Evolutionary conservation across 352 stramenopile species (phyloP).

Genomic region (Phytophthora meadii): DNA sequence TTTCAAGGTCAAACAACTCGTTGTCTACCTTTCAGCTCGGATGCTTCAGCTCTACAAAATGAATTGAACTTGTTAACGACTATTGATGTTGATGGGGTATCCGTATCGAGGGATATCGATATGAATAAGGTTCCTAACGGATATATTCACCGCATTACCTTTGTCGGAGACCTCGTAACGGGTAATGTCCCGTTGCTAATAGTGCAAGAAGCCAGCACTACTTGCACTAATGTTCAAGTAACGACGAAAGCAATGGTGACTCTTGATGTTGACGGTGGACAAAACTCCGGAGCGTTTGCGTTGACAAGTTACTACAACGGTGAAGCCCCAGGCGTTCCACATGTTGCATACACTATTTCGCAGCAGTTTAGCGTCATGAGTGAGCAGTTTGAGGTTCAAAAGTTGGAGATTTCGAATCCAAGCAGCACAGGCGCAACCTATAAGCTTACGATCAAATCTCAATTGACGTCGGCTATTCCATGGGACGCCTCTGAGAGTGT

Average conservation of each 20-base stretch:
- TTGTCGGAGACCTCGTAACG: slow-evolving; percentile 62
- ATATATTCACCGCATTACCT: slow-evolving; percentile 71
- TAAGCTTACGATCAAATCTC: slow-evolving; percentile 39
- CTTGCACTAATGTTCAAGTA: slow-evolving; percentile 9
- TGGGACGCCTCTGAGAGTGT: slow-evolving; percentile 65
- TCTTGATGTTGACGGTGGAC: slow-evolving; percentile 32
- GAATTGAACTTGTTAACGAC: slow-evolving; percentile 40
- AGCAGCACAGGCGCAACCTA: slow-evolving; percentile 49
- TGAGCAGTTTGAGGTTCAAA: slow-evolving; percentile 77
- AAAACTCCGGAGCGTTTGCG: slow-evolving; percentile 45
- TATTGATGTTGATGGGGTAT: slow-evolving; percentile 49
- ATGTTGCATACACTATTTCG: slow-evolving; percentile 64
- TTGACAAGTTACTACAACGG: slow-evolving; percentile 57
- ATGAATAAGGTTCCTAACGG: slow-evolving; percentile 52
- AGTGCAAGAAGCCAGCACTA: slow-evolving; percentile 9
- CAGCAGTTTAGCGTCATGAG: slow-evolving; percentile 76
- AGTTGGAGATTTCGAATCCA: slow-evolving; percentile 59
- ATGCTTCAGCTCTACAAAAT: slow-evolving; percentile 27
- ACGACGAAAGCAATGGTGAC: slow-evolving; percentile 29
- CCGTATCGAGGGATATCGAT: slow-evolving; percentile 57
- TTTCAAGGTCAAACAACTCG: slow-evolving; percentile 50
- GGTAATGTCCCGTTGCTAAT: slow-evolving; percentile 53
- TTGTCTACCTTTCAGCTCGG: slow-evolving; percentile 50
- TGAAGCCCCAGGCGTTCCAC: slow-evolving; percentile 43
- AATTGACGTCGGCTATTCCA: slow-evolving; percentile 42